Evolutionary conservation across 768 basidiomycete genomes (phyloP).

Genomic region (Tephrocybe sp.): DNA sequence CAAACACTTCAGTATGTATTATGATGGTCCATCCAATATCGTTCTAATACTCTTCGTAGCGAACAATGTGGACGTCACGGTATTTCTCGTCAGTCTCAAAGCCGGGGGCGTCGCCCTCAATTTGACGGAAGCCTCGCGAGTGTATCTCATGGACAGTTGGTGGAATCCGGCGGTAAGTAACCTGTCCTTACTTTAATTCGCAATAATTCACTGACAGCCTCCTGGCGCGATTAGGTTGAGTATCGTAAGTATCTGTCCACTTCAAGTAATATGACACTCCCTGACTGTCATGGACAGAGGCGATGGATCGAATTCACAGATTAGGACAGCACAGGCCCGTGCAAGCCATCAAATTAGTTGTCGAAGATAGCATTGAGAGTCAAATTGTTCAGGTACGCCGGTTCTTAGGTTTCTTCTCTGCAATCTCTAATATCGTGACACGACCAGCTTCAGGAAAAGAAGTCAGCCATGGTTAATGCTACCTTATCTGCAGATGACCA

Average conservation of each 20-base stretch:
- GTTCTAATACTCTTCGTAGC: conserved; percentile 41
- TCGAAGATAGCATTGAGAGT: conserved; percentile 96
- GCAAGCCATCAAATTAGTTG: conserved; percentile 88
- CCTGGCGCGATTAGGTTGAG: conserved; percentile 57
- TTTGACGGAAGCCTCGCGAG: conserved; percentile 87
- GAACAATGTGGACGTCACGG: conserved; percentile 91
- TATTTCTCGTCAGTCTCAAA: conserved; percentile 96
- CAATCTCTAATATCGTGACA: too few species aligned
- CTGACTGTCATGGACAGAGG: conserved; percentile 52
- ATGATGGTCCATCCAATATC: neutral
- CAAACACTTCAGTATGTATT: conserved; percentile 81
- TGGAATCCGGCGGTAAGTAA: conserved; percentile 91
- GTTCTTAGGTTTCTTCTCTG: neutral
- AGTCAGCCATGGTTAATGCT: conserved; percentile 92
- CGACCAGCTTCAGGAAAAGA: conserved; percentile 97
- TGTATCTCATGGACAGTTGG: conserved; percentile 97
- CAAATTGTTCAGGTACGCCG: conserved; percentile 79
- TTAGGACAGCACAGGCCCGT: conserved; percentile 95
- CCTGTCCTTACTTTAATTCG: neutral
- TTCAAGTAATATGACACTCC: neutral
- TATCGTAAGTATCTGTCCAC: conserved; percentile 56
- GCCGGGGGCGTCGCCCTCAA: conserved; percentile 94
- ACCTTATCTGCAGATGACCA: conserved; percentile 82
- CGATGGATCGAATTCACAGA: conserved; percentile 97
- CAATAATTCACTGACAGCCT: neutral